phyloP scores from a whole-genome alignment of 768 basidiomycete species.

The Tubosaeta sp. region DNA sequence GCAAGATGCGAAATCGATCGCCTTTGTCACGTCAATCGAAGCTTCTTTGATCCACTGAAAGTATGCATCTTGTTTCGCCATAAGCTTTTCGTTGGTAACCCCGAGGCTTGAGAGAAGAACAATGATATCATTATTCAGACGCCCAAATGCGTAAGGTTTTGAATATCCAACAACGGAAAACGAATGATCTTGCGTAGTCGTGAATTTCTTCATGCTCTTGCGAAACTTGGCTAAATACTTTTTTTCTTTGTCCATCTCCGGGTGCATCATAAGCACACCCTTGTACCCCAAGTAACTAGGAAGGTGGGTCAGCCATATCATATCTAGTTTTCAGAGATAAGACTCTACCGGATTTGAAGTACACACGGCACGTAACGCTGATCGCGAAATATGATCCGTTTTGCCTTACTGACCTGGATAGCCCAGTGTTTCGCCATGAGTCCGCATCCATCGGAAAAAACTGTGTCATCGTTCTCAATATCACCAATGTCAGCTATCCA shows the following conservation, averaged over 20 bases:
- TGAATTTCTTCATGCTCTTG: slow-evolving; percentile 70
- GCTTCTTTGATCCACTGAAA: slow-evolving; percentile 56
- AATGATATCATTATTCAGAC: slow-evolving; percentile 68
- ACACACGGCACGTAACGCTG: slow-evolving; percentile 57
- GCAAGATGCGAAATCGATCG: slow-evolving; percentile 55
- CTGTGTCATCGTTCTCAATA: slow-evolving; percentile 50
- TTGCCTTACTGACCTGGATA: slow-evolving; percentile 47
- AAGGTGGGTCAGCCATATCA: neutral
- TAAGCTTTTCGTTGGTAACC: slow-evolving; percentile 48
- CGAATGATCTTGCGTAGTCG: slow-evolving; percentile 48
- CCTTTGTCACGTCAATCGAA: slow-evolving; percentile 42
- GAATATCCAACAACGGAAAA: slow-evolving; percentile 68
- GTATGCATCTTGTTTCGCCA: slow-evolving; percentile 54
- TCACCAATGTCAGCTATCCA: slow-evolving; percentile 54
- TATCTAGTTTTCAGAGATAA: neutral
- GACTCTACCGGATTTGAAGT: slow-evolving; percentile 54
- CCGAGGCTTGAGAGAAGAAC: slow-evolving; percentile 63
- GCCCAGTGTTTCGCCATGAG: slow-evolving; percentile 54
- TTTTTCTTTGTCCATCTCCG: slow-evolving; percentile 47
- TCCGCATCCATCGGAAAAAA: slow-evolving; percentile 69
- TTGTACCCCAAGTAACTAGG: slow-evolving; percentile 68
- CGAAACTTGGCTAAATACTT: slow-evolving; percentile 52
- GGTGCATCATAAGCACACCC: slow-evolving; percentile 66
- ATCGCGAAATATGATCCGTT: slow-evolving; percentile 52
- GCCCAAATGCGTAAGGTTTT: slow-evolving; percentile 57